phyloP scores from a whole-genome alignment of 805 yeast species.

The Sugiyamaella floridensis region DNA sequence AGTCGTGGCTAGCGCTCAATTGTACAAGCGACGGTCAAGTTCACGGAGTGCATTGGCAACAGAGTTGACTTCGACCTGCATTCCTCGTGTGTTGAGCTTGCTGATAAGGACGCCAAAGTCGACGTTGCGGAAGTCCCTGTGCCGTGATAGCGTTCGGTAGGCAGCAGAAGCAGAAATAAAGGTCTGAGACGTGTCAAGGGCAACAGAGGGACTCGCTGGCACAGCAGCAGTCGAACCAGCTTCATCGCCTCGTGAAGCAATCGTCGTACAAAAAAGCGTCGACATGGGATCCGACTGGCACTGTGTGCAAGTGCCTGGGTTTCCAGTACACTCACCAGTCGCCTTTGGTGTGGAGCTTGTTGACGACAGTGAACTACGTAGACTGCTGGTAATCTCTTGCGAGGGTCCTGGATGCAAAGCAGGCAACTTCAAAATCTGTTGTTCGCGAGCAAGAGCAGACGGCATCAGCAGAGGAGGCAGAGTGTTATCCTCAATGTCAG shows the following conservation, averaged over 20 bases:
- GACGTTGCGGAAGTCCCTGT: slow-evolving; percentile 64
- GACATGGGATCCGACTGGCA: slow-evolving; percentile 86
- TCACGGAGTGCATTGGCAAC: slow-evolving; percentile 81
- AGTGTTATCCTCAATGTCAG: slow-evolving; percentile 19
- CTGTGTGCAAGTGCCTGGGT: slow-evolving; percentile 81
- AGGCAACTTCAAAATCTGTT: slow-evolving; percentile 37
- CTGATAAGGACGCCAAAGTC: slow-evolving; percentile 71
- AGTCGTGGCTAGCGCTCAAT: slow-evolving; percentile 23
- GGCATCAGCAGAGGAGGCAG: slow-evolving; percentile 21
- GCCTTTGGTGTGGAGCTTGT: slow-evolving; percentile 2
- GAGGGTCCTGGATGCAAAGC: slow-evolving; percentile 62
- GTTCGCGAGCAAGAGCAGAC: slow-evolving; percentile 8
- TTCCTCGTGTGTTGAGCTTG: slow-evolving; percentile 70
- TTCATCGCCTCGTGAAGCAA: slow-evolving; percentile 42
- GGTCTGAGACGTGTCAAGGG: slow-evolving; percentile 25
- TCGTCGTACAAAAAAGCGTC: slow-evolving; percentile 79
- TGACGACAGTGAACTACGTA: slow-evolving; percentile 1
- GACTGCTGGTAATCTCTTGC: slow-evolving; percentile 33
- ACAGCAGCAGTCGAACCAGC: background rate
- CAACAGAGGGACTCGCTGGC: slow-evolving; percentile 1
- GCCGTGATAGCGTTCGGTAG: slow-evolving; percentile 76
- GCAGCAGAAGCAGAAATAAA: slow-evolving; percentile 89
- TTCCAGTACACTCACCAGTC: slow-evolving; percentile 61
- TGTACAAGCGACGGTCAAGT: slow-evolving; percentile 60
- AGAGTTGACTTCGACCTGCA: slow-evolving; percentile 87